Base-by-base conservation (phyloP, 2,329 filamentous ascomycete genomes). In the Cladosporium sphaerospermum region DNA sequence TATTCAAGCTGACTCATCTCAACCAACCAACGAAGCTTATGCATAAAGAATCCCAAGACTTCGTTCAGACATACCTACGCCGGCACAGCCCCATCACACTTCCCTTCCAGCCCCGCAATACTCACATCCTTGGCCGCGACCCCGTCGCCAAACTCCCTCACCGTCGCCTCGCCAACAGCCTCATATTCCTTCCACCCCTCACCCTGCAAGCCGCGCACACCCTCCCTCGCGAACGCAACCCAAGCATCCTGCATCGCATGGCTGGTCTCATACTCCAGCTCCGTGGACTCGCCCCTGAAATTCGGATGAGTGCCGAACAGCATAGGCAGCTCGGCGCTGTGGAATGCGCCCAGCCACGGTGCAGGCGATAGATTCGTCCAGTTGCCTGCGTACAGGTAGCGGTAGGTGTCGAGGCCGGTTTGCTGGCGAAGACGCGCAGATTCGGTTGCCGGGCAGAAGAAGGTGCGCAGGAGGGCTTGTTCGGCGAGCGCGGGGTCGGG, bases 321-420 rank as follows among this genome's bases (percentile, higher is more conserved):
- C 36, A 56, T 39, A 9, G 56, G 54, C 9, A 71, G 63, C 39
- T 72, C 70, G 3, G 60, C 57, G 13, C 53, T 56, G 52, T 73
- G 70, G 41, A 66, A 73, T 2, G 64, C 68, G 2, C 67, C 65
- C 7, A 48, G 44, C 37, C 57, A 54, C 1, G 57, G 59, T 39
- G 56, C 58, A 14, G 55, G 41, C 4, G 49, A 43, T 14, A 59
- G 51, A 47, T 68, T 68, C 10, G 64, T 58, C 45, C 59, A 69
- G 55, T 59, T 55, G 31, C 59, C 64, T 18, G 61, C 59, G 54
- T 68, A 69, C 28, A 55, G 54, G 56, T 66, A 69, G 44, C 63
- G 60, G 59, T 61, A 68, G 28, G 60, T 58, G 3, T 19, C 28
- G n/a, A 46, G 43, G 28, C 44, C 51, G n/a, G 43, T 41, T 19